Evolutionary conservation across 2,329 filamentous ascomycete genomes (phyloP).

Genomic region (Aspergillus oerlinghausenensis): DNA sequence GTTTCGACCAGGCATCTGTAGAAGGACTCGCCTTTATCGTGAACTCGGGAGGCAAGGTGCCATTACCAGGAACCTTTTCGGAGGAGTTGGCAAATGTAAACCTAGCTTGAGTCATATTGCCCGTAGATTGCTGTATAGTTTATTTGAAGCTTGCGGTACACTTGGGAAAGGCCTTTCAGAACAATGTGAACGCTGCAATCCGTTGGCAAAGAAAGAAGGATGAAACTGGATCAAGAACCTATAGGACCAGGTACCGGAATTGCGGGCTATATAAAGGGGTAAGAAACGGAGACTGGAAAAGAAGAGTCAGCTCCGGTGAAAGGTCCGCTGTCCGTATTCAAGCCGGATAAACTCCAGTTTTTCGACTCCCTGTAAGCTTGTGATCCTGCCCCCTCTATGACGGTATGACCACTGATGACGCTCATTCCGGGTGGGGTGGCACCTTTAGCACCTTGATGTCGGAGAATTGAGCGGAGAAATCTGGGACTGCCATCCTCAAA

Average conservation of each 20-base stretch:
- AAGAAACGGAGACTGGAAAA: neutral
- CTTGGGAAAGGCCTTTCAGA: neutral
- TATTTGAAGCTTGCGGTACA: neutral
- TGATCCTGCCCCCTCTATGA: neutral
- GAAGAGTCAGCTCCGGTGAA: neutral
- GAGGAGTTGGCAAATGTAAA: conserved; percentile 33
- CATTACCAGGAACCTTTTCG: conserved; percentile 26
- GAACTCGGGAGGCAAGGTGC: conserved; percentile 38
- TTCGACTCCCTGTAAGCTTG: neutral
- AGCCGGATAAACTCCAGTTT: neutral
- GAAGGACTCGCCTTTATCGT: conserved; percentile 53
- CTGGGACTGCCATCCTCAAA: neutral
- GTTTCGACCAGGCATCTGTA: conserved; percentile 76
- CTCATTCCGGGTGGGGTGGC: neutral
- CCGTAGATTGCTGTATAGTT: neutral
- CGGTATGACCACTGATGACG: neutral
- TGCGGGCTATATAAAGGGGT: neutral
- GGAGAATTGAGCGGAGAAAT: neutral
- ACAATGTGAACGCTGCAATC: neutral
- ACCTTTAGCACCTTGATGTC: neutral
- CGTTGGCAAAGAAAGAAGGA: neutral
- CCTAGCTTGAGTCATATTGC: conserved; percentile 26
- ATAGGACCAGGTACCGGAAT: neutral
- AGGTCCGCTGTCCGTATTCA: neutral
- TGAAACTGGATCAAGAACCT: neutral